A percentile compares a stretch with the other conserved stretches of the same genome.
These are phyloP conservation scores for Coemansia reversa DNA, from an alignment of 192 early-diverging fungal species.

Conservation along the genomic window DNA sequence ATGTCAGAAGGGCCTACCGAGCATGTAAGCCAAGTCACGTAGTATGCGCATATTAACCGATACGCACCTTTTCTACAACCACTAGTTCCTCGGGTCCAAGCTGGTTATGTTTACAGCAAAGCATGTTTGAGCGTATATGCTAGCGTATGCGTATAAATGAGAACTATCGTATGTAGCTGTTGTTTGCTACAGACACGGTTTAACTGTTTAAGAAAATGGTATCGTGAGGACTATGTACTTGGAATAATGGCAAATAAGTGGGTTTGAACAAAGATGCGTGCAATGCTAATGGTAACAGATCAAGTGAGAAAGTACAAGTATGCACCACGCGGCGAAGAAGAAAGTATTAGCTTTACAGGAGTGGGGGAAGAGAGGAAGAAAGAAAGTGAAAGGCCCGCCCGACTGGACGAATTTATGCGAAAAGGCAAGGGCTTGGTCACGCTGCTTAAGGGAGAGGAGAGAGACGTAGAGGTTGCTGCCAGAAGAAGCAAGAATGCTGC, in stretches of 20 bases:
- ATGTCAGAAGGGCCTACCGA: neutral
- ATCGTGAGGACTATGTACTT: too few relatives aligned
- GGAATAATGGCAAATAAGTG: too few relatives aligned
- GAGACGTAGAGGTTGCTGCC: too few relatives aligned
- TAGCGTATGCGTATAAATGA: neutral
- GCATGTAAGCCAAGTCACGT: too few relatives aligned
- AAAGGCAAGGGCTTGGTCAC: constrained; percentile 9
- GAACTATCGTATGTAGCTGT: too few relatives aligned
- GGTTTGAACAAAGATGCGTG: neutral
- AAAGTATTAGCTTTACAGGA: constrained; percentile 9
- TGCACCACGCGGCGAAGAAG: constrained; percentile 5
- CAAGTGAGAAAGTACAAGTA: constrained; percentile 5
- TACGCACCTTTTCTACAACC: constrained; percentile 57
- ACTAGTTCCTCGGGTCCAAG: constrained; percentile 61
- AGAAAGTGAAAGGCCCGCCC: constrained; percentile 12
- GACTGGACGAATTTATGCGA: constrained; percentile 11
- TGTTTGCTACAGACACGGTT: too few relatives aligned
- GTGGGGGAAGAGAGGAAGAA: constrained; percentile 9
- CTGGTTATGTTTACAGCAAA: constrained; percentile 40
- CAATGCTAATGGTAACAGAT: constrained; percentile 3
- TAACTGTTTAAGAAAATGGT: too few relatives aligned
- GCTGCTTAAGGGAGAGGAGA: constrained; percentile 1
- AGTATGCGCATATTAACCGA: neutral
- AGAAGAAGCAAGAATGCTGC: too few relatives aligned
- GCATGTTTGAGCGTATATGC: constrained; percentile 25